These are phyloP conservation scores for Kodamaea fungicola DNA, from an alignment of 1,139 yeast genomes.

Conservation along the genomic window DNA sequence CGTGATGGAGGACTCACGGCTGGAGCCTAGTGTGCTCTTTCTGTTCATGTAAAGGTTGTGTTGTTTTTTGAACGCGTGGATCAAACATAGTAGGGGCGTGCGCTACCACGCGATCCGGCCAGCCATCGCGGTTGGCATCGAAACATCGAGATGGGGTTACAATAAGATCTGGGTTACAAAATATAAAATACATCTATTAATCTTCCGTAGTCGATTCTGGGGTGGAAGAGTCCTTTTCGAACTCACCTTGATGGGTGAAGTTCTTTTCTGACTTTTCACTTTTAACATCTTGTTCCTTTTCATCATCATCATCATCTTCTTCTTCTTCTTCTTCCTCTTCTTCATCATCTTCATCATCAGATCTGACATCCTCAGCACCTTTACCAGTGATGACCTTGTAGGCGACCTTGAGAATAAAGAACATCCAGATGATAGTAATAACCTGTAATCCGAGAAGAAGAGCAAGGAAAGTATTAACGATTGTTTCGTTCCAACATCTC, in stretches of 20 bases:
- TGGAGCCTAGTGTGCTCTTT: background rate
- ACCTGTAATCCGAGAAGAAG: slow-evolving; percentile 67
- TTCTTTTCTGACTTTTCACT: background rate
- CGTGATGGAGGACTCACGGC: slow-evolving; percentile 59
- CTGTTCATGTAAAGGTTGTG: background rate
- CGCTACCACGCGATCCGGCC: background rate
- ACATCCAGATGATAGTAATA: slow-evolving; percentile 71
- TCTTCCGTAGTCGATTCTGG: slow-evolving; percentile 2
- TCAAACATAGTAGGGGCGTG: background rate
- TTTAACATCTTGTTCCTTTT: slow-evolving; percentile 2
- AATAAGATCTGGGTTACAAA: background rate
- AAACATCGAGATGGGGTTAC: no score
- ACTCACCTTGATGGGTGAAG: background rate
- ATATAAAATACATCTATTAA: slow-evolving; percentile 1
- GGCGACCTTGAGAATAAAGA: slow-evolving; percentile 67
- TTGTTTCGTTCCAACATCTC: slow-evolving; percentile 57
- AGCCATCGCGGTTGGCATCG: no score
- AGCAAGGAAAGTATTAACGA: slow-evolving; percentile 50
- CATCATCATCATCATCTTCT: slow-evolving; percentile 1
- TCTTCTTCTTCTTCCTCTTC: slow-evolving; percentile 1
- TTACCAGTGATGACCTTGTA: slow-evolving; percentile 65
- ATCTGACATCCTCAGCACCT: slow-evolving; percentile 81
- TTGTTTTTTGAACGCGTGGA: background rate
- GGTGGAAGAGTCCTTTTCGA: slow-evolving; percentile 3
- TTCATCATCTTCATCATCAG: slow-evolving; percentile 54